These are phyloP conservation scores for Elsinoe australis DNA, from an alignment of 2,329 filamentous ascomycete genomes.

Conservation along the genomic window DNA sequence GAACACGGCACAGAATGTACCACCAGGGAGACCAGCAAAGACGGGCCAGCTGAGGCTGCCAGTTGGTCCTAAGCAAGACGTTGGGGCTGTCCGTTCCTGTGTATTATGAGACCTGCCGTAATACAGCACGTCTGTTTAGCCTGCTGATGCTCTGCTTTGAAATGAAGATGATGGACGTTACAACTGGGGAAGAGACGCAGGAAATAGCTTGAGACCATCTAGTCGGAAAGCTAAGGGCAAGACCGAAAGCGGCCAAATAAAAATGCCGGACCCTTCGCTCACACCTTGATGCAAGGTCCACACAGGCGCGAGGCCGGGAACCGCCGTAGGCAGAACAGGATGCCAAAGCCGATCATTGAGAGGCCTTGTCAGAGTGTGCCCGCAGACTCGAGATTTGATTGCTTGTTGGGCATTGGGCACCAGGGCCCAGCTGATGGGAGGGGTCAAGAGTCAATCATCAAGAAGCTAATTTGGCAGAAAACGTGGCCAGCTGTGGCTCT, in stretches of 20 bases:
- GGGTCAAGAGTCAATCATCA: constrained; percentile 7
- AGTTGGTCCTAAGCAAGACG: neutral
- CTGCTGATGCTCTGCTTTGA: no score
- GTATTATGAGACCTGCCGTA: constrained; percentile 6
- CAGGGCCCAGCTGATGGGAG: constrained; percentile 6
- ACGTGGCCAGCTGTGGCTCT: constrained; percentile 14
- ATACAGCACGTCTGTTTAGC: constrained; percentile 1
- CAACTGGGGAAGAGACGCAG: neutral
- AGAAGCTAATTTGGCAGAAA: constrained; percentile 13
- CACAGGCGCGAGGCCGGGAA: neutral
- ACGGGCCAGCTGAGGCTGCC: neutral
- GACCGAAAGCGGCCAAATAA: constrained; percentile 13
- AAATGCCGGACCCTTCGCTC: constrained; percentile 12
- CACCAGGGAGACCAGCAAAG: neutral
- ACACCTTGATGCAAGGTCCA: constrained; percentile 9
- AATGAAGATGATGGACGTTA: neutral
- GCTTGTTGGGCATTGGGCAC: constrained; percentile 15
- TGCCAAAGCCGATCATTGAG: constrained; percentile 9
- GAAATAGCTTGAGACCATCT: no score
- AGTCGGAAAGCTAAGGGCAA: no score
- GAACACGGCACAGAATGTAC: constrained; percentile 5
- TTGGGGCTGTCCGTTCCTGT: neutral
- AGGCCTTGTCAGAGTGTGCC: constrained; percentile 10
- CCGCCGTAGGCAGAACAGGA: neutral
- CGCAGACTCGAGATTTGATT: constrained; percentile 10